Percentiles rank a stretch among this genome's conserved stretches.
Evolutionary conservation across 2,329 filamentous ascomycete genomes (phyloP).

Genomic region (Falciphora oryzae): DNA sequence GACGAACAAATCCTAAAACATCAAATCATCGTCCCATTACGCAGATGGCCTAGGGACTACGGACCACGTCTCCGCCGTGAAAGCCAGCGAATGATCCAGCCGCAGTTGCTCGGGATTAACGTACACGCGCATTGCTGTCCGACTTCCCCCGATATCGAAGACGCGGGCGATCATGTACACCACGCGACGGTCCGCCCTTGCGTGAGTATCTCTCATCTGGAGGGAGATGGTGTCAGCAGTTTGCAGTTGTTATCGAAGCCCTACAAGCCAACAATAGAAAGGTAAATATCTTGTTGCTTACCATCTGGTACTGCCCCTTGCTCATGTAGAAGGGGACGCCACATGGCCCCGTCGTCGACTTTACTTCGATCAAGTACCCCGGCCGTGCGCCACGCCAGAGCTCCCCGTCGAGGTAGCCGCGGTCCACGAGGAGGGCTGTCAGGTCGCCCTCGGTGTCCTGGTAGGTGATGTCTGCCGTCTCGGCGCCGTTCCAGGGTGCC

Average conservation of each 20-base stretch:
- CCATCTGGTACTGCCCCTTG: constrained; percentile 35
- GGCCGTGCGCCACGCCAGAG: constrained; percentile 24
- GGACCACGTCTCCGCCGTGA: constrained; percentile 19
- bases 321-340: constrained; percentile 41
- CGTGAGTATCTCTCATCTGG: constrained; percentile 6
- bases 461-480: constrained; percentile 44
- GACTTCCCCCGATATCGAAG: constrained; percentile 26
- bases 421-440: constrained; percentile 28
- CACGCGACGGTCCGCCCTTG: neutral
- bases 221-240: constrained; percentile 1
- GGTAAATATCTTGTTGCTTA: constrained; percentile 19
- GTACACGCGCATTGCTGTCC: constrained; percentile 29
- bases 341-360: constrained; percentile 35
- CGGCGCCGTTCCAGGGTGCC: constrained; percentile 30
- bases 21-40: neutral
- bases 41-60: constrained; percentile 11
- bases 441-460: constrained; percentile 27
- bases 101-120: constrained; percentile 30
- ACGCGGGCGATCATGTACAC: constrained; percentile 27
- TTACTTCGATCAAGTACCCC: constrained; percentile 45
- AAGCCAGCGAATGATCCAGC: constrained; percentile 17
- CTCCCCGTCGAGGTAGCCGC: constrained; percentile 25
- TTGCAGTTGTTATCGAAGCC: constrained; percentile 9
- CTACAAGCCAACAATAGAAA: neutral
- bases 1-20: no score